Percentiles rank a stretch among this genome's conserved stretches.
Conservation (phyloP, 169 alveolate genomes). For the Ophryocystis elektroscirrha region DNA sequence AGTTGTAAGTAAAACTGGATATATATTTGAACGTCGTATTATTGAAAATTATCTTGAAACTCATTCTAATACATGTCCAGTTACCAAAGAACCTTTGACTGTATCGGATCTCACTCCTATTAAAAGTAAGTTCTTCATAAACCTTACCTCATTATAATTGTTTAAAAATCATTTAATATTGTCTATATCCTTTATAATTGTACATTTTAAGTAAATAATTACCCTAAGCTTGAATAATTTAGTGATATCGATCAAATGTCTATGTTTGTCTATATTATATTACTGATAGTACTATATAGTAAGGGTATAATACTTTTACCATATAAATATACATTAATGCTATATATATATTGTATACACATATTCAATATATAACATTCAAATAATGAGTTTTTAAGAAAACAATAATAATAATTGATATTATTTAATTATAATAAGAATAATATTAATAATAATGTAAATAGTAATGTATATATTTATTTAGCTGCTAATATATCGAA, state of each 20-base stretch:
- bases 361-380: background rate
- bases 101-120: slow-evolving; percentile 38
- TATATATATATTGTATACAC: background rate
- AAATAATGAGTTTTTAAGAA: background rate
- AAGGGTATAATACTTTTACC: too few species aligned
- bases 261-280: too few species aligned
- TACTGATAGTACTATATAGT: too few species aligned
- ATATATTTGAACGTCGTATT: slow-evolving; percentile 42
- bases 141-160: too few species aligned
- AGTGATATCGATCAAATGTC: too few species aligned
- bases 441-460: too few species aligned
- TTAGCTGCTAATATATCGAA: slow-evolving; percentile 36
- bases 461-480: background rate
- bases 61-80: slow-evolving; percentile 44
- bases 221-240: too few species aligned
- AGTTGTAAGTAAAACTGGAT: slow-evolving; percentile 48
- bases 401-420: background rate
- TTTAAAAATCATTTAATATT: too few species aligned
- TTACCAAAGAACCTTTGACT: slow-evolving; percentile 40
- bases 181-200: too few species aligned
- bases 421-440: background rate
- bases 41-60: slow-evolving; percentile 47
- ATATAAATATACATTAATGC: too few species aligned
- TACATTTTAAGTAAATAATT: too few species aligned
- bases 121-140: slow-evolving; percentile 22